Conservation (phyloP, 371 early-diverging fungal genomes). For the Lichtheimia corymbifera region DNA sequence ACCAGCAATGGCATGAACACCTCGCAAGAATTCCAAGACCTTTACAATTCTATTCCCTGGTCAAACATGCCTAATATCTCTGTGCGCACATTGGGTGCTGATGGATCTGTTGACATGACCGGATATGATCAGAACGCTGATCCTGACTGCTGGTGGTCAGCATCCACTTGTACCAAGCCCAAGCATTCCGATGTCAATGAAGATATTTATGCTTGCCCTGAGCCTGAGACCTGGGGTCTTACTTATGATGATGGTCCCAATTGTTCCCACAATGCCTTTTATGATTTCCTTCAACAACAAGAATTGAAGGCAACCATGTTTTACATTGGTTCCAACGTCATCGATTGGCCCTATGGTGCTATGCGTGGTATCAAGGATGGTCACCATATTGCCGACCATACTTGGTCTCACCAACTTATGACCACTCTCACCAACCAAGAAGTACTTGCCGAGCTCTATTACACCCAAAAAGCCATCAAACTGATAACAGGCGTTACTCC, state of each 20-base stretch:
- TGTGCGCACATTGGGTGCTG: constrained; percentile 15
- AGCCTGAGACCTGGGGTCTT: constrained; percentile 62
- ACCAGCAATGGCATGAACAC: constrained; percentile 39
- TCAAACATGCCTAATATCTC: constrained; percentile 24
- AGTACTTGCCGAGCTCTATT: constrained; percentile 73
- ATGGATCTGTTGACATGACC: constrained; percentile 22
- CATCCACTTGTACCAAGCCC: constrained; percentile 45
- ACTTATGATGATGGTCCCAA: constrained; percentile 71
- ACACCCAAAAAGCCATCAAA: constrained; percentile 69
- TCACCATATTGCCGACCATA: constrained; percentile 74
- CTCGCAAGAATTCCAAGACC: constrained; percentile 24
- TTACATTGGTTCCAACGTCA: constrained; percentile 69
- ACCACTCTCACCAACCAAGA: constrained; percentile 69
- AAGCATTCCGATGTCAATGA: constrained; percentile 33
- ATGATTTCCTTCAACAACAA: constrained; percentile 45
- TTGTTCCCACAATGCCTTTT: constrained; percentile 53
- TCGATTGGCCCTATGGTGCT: constrained; percentile 57
- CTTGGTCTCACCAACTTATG: constrained; percentile 70
- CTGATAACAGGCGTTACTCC: constrained; percentile 53
- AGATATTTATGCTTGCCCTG: constrained; percentile 52
- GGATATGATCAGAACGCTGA: constrained; percentile 26
- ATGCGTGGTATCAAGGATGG: constrained; percentile 57
- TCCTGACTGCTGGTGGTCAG: constrained; percentile 59
- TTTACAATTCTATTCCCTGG: constrained; percentile 35
- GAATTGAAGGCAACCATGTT: constrained; percentile 69